Base-by-base conservation (phyloP, 345 rosid genomes). In the Euphorbia tirucalli region DNA sequence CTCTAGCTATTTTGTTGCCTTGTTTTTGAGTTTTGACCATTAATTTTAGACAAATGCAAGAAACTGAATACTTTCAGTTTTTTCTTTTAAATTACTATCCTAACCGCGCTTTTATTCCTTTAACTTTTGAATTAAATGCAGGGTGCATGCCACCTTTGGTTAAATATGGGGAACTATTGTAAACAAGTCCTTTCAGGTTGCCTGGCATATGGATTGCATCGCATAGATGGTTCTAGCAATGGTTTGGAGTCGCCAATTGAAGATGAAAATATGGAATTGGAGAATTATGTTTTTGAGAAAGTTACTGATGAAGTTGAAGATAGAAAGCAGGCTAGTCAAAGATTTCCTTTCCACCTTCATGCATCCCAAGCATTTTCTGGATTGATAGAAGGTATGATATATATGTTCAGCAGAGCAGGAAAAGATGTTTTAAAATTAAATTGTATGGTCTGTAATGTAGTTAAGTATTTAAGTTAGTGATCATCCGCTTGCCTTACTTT, bases 61-160 rank as follows among this genome's bases (percentile, higher is more conserved):
- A 49, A 61, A 13, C 21, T 71, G 8, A 50, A 31, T 48, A 22
- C 31, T 62, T 48, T 19, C 55, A 30, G 28, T 18, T 61, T 18
- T 61, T 65, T 56, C 19, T 72, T 35, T 35, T n/a, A 46, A 32
- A 5, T 16, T 11, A 10, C 56, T 75, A n/a, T 11, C 52, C 52
- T 61, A n/a, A 6, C n/a, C 41, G 14, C 56, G 11, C 31, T n/a
- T 22, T 41, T 50, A n/a, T 30, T 52, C 30, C 44, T 37, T 43
- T 75, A 28, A 65, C 28, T 65, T 71, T 69, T 69, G 63, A 69
- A 52, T 62, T 69, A 60, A 62, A 59, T 85, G 83, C 88, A 95
- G 97, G 96, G 89, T 66, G 86, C 84, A 39, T 95, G 98, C 81
- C 96, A 92, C 82, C 96, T 95, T 74, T 83, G 90, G 81, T 83